phyloP scores from a whole-genome alignment of 2,329 filamentous ascomycete species.

The Periconia digitata region DNA sequence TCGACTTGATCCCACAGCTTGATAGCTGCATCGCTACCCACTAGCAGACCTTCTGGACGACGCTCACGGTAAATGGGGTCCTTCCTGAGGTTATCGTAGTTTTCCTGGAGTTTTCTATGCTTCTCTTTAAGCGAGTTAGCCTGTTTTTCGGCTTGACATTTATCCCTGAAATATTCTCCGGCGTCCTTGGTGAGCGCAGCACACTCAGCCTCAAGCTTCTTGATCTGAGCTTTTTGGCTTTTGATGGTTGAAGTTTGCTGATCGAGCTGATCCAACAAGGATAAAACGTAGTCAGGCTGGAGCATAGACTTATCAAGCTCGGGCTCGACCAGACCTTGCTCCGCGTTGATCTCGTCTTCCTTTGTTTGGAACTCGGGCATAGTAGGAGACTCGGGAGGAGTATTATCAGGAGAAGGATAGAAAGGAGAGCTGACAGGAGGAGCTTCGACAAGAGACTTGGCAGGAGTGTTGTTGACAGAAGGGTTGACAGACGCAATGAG shows the following conservation, averaged over 20 bases:
- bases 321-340: neutral
- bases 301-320: neutral
- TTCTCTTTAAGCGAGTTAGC: neutral
- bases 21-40: neutral
- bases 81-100: neutral
- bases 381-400: too few relatives aligned
- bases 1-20: neutral
- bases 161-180: too few relatives aligned
- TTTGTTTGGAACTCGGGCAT: too few relatives aligned
- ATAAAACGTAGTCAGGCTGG: neutral
- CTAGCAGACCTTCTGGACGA: neutral
- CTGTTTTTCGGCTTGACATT: neutral
- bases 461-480: neutral
- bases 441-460: neutral
- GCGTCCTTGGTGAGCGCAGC: neutral
- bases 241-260: neutral
- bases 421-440: too few relatives aligned
- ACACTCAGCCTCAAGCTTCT: constrained; percentile 1
- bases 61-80: neutral
- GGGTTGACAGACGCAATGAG: too few relatives aligned
- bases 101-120: neutral
- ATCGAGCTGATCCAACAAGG: neutral
- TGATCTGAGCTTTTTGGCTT: constrained; percentile 4
- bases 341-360: neutral
- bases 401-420: too few relatives aligned